Evolutionary conservation across 148 eudicot genomes (phyloP), one percentile per base, ranked within the genome.

Genomic region (Mesembryanthemum crystallinum): DNA sequence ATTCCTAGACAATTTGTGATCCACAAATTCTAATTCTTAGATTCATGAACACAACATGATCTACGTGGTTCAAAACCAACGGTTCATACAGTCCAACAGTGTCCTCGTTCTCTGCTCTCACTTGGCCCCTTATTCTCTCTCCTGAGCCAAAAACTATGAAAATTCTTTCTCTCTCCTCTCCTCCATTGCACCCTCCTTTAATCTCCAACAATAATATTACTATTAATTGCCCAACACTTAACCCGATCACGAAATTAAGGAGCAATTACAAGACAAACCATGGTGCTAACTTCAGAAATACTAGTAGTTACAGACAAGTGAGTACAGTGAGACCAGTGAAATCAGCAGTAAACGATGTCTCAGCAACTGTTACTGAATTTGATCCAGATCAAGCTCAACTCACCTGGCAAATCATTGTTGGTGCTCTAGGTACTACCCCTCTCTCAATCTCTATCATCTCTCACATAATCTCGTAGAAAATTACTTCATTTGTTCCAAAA

Each of bases 371-470:
- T 66, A 12, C 76, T 7, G 68, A 35, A 35, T 35, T 0, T 54
- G 84, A 87, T 20, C 88, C 90, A 8, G 74, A 72, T 71, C 85
- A 85, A 76, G 86, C 78, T 18, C 83, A 80, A 73, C 21, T 90
- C 73, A 81, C 97, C 29, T 92, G 94, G 94, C 80, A 92, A 84
- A 92, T 92, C 35, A 76, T 92, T 37, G 82, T 83, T 47, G 94
- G 97, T 77, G 47, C 94, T 76, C 37, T 88, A 29, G 97, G 97
- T 91, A 0, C 3, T 23, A 29, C 67, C 52, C 47, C 18, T 58
- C 61, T 42, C 55, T 15, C 25, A 13, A 4, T 25, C 66, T 54
- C 55, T 15, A 3, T 51, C n/a, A n/a, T n/a, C n/a, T n/a, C n/a
- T n/a, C n/a, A n/a, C n/a, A n/a, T n/a, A n/a, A n/a, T n/a, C n/a